phyloP scores from a whole-genome alignment of 805 yeast genomes.

The Kazachstania taianensis region DNA sequence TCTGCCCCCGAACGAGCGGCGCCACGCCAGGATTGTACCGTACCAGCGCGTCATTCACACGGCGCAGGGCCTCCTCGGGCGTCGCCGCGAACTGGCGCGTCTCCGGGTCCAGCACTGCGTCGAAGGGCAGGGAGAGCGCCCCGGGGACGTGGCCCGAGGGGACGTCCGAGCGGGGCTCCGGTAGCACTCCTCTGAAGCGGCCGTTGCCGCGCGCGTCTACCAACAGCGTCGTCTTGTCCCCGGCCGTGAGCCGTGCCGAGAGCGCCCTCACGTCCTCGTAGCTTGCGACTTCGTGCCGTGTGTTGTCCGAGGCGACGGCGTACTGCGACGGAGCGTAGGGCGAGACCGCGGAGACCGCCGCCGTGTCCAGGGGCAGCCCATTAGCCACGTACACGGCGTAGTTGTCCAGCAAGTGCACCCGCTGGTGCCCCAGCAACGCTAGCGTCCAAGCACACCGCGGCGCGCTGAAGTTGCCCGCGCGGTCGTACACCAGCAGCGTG shows the following conservation, averaged over 20 bases:
- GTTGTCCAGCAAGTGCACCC: conserved; percentile 62
- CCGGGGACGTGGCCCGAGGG: conserved; percentile 87
- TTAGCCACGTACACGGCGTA: conserved; percentile 41
- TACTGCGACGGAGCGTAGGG: conserved; percentile 26
- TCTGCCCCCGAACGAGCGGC: background rate
- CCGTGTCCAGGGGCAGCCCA: conserved; percentile 38
- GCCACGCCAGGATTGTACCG: conserved; percentile 9
- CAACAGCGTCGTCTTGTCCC: conserved; percentile 14
- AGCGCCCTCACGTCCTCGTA: conserved; percentile 51
- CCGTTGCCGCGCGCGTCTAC: conserved; percentile 76
- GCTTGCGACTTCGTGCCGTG: conserved; percentile 42
- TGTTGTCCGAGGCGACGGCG: conserved; percentile 29
- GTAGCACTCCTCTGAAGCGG: conserved; percentile 67
- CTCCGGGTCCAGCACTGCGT: conserved; percentile 42
- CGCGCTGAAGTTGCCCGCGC: conserved; percentile 72
- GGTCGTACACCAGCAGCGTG: conserved; percentile 71
- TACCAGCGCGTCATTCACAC: conserved; percentile 39
- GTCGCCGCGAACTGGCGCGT: conserved; percentile 38
- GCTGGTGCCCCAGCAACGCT: conserved; percentile 63
- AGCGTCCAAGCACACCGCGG: conserved; percentile 93
- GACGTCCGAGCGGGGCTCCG: conserved; percentile 85
- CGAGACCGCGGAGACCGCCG: conserved; percentile 9
- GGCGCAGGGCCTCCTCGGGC: conserved; percentile 25
- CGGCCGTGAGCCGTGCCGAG: background rate
- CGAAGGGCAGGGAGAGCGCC: conserved; percentile 66